Evolutionary conservation across 768 basidiomycete species (phyloP).

Genomic region (Boletellus sp.): DNA sequence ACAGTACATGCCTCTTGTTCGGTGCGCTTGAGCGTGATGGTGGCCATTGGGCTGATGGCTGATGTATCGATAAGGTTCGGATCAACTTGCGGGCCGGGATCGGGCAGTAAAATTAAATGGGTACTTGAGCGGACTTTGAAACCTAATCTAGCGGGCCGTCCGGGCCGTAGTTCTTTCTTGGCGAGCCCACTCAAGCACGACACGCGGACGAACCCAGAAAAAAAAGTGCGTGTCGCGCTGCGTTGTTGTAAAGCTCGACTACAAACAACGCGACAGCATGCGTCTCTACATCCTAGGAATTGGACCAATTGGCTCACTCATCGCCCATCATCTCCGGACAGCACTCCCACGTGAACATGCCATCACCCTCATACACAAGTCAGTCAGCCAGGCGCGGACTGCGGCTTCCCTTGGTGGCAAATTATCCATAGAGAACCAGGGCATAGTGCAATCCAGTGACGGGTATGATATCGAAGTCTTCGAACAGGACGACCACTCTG

Average conservation of each 20-base stretch:
- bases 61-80: slow-evolving; percentile 9
- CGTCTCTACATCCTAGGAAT: slow-evolving; percentile 75
- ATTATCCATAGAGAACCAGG: slow-evolving; percentile 50
- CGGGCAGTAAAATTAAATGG: too few relatives aligned
- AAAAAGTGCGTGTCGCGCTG: background rate
- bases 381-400: slow-evolving; percentile 34
- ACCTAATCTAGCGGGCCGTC: too few relatives aligned
- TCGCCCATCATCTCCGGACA: slow-evolving; percentile 75
- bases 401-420: slow-evolving; percentile 32
- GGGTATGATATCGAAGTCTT: slow-evolving; percentile 54
- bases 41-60: slow-evolving; percentile 40
- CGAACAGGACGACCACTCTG: slow-evolving; percentile 24
- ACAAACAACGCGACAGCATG: slow-evolving; percentile 21
- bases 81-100: slow-evolving; percentile 14
- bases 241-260: background rate
- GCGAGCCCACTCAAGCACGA: too few relatives aligned
- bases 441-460: slow-evolving; percentile 37
- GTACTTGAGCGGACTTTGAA: too few relatives aligned
- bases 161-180: too few relatives aligned
- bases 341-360: slow-evolving; percentile 47
- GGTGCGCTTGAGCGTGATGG: slow-evolving; percentile 55
- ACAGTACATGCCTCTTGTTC: slow-evolving; percentile 46
- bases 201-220: too few relatives aligned
- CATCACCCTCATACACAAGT: slow-evolving; percentile 70
- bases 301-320: slow-evolving; percentile 78